These are phyloP conservation scores for Chrysoporthe austroafricana DNA, from an alignment of 2,329 filamentous ascomycete genomes.

Conservation along the genomic window DNA sequence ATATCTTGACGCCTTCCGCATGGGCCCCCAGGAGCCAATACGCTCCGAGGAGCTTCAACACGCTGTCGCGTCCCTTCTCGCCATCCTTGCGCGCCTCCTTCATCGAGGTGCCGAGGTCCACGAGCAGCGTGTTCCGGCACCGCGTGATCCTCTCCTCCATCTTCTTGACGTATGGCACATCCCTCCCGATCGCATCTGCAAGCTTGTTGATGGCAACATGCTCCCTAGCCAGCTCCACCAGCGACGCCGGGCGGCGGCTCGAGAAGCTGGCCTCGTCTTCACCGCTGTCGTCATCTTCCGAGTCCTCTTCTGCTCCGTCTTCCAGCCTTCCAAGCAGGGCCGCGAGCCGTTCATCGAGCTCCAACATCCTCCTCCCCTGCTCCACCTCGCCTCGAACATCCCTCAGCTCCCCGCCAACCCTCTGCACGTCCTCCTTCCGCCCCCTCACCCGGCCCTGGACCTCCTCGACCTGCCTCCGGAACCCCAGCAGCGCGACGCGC, in stretches of 20 bases:
- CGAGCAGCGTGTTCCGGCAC: conserved; percentile 60
- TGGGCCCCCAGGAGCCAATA: conserved; percentile 59
- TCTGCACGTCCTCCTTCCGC: conserved; percentile 65
- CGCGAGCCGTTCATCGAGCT: conserved; percentile 65
- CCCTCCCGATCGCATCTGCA: conserved; percentile 49
- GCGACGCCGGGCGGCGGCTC: conserved; percentile 51
- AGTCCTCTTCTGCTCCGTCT: conserved; percentile 36
- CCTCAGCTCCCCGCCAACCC: conserved; percentile 68
- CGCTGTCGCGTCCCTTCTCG: conserved; percentile 45
- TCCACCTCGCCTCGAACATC: conserved; percentile 67
- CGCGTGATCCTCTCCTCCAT: conserved; percentile 55
- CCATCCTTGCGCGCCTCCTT: conserved; percentile 50
- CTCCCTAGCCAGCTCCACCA: conserved; percentile 51
- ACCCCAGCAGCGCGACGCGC: conserved; percentile 82
- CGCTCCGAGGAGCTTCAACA: conserved; percentile 56
- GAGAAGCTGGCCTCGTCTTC: conserved; percentile 39
- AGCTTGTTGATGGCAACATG: conserved; percentile 49
- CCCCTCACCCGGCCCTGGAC: conserved; percentile 69
- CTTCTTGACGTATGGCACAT: conserved; percentile 55
- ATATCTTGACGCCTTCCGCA: conserved; percentile 53
- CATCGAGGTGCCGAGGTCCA: conserved; percentile 57
- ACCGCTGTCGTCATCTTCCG: conserved; percentile 35
- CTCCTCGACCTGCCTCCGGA: conserved; percentile 78
- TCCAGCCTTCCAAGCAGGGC: conserved; percentile 65
- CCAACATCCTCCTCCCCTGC: conserved; percentile 63